Conservation (phyloP, 2,329 filamentous ascomycete genomes). For the Knoxdaviesia capensis region DNA sequence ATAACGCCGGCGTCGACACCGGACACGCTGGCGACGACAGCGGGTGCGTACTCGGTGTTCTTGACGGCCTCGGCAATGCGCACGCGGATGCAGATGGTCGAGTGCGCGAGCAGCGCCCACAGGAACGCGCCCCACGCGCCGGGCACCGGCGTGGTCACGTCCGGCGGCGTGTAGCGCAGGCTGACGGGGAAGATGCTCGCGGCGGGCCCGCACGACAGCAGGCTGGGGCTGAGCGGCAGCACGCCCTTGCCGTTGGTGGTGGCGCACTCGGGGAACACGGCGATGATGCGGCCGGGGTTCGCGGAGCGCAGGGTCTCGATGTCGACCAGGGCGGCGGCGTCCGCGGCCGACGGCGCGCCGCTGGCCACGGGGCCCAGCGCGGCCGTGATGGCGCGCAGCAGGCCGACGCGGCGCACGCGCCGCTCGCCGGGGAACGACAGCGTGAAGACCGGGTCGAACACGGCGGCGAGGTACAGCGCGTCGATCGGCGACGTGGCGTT, state of each 20-base stretch:
- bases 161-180: conserved; percentile 69
- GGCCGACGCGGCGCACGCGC: conserved; percentile 55
- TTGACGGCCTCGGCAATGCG: conserved; percentile 62
- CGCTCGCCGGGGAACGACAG: conserved; percentile 57
- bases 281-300: conserved; percentile 58
- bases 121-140: conserved; percentile 52
- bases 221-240: conserved; percentile 58
- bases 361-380: conserved; percentile 43
- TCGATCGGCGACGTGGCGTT: conserved; percentile 89
- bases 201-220: conserved; percentile 44
- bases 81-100: conserved; percentile 78
- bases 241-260: conserved; percentile 89
- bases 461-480: conserved; percentile 78
- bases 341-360: conserved; percentile 20
- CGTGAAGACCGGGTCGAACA: conserved; percentile 93
- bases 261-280: conserved; percentile 82
- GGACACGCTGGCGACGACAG: conserved; percentile 16
- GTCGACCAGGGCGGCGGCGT: conserved; percentile 39
- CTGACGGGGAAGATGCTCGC: conserved; percentile 80
- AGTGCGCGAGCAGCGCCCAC: conserved; percentile 68
- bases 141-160: conserved; percentile 80
- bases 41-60: conserved; percentile 25
- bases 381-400: conserved; percentile 53
- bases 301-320: conserved; percentile 40
- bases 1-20: conserved; percentile 11